Conservation (phyloP, 2,329 filamentous ascomycete genomes). For the Pseudopithomyces maydicus region DNA sequence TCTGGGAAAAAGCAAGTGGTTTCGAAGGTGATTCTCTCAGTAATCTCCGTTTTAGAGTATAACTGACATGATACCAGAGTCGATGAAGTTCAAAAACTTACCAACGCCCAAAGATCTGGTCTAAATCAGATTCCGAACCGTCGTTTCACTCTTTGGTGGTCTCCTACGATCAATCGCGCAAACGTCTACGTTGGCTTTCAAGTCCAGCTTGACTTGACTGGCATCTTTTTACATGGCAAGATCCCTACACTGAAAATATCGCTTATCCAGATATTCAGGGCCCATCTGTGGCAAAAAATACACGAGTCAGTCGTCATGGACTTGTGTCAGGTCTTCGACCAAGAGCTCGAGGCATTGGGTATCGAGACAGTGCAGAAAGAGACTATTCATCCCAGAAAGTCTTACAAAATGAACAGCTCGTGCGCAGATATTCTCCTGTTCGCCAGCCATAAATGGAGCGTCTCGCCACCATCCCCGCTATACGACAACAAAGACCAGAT, state of each 20-base stretch:
- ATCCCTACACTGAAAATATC: slow-evolving; percentile 98
- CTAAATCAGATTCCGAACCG: slow-evolving; percentile 98
- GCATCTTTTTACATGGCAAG: slow-evolving; percentile 98
- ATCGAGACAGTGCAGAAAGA: slow-evolving; percentile 99
- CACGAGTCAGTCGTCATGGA: slow-evolving; percentile 99
- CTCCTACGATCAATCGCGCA: slow-evolving; percentile 84
- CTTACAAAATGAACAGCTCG: slow-evolving; percentile 99
- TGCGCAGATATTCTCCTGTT: slow-evolving; percentile 97
- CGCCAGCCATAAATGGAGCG: slow-evolving; percentile 98
- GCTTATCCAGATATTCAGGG: slow-evolving; percentile 97
- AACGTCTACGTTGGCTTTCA: slow-evolving; percentile 99
- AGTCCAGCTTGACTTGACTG: slow-evolving; percentile 94
- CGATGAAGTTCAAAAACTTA: slow-evolving; percentile 99
- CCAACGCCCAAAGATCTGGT: slow-evolving; percentile 95
- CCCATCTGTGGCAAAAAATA: slow-evolving; percentile 99
- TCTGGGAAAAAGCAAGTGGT: slow-evolving; percentile 66
- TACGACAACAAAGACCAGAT: slow-evolving; percentile 97
- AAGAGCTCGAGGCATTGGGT: slow-evolving; percentile 91
- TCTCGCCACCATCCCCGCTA: slow-evolving; percentile 87
- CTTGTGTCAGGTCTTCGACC: slow-evolving; percentile 96
- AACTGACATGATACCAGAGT: slow-evolving; percentile 44
- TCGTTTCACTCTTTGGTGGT: slow-evolving; percentile 99
- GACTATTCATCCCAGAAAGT: slow-evolving; percentile 98
- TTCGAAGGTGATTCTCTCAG: neutral
- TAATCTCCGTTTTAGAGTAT: neutral